Conservation (phyloP, 345 rosid genomes). For the Lenwebbia sp. region DNA sequence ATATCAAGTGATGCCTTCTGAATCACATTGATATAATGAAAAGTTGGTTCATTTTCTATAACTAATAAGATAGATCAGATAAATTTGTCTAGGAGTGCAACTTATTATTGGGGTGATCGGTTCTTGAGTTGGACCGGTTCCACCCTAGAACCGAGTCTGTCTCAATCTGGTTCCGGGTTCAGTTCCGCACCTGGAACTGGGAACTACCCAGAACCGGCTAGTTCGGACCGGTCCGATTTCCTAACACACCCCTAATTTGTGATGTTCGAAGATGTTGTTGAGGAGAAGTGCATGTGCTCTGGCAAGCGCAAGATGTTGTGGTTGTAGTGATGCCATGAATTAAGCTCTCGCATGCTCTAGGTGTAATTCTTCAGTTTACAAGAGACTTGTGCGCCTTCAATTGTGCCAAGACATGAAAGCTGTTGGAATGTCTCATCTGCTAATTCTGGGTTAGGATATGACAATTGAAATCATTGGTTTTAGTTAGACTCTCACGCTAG, state of each 20-base stretch:
- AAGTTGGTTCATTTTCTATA: background rate
- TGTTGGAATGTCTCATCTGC: background rate
- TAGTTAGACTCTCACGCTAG: background rate
- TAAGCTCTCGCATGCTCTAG: background rate
- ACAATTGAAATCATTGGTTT: background rate
- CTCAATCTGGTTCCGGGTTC: too few relatives aligned
- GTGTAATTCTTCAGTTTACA: background rate
- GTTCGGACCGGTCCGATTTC: too few relatives aligned
- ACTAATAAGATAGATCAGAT: background rate
- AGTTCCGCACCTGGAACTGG: too few relatives aligned
- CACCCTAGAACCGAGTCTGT: too few relatives aligned
- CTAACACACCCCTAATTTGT: background rate
- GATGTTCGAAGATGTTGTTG: background rate
- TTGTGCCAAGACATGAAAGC: background rate
- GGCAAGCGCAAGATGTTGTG: background rate
- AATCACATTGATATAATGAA: background rate
- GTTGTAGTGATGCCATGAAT: background rate
- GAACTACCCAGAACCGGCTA: too few relatives aligned
- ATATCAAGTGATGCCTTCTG: background rate
- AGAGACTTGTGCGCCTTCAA: too few relatives aligned
- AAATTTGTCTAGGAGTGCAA: background rate
- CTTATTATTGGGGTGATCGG: too few relatives aligned
- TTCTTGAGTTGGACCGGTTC: too few relatives aligned
- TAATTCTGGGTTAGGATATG: background rate
- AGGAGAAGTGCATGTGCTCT: background rate